A percentile compares a stretch with the other conserved stretches of the same genome.
Evolutionary conservation across 2,329 filamentous ascomycete genomes (phyloP).

Genomic region (Monosporascus sp.): DNA sequence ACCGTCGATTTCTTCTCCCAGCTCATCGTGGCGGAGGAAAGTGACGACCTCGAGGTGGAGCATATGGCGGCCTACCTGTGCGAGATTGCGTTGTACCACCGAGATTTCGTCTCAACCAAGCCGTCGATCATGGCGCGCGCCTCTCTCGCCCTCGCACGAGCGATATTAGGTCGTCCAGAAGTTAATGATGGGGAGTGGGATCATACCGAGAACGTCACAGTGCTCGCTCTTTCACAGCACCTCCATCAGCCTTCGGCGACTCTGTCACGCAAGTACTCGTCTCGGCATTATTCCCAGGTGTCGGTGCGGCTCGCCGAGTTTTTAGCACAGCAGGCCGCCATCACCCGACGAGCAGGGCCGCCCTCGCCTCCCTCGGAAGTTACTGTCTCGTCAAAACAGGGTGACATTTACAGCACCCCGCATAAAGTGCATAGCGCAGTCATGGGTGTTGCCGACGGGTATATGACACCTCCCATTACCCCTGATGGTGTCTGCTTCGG

Average conservation of each 20-base stretch:
- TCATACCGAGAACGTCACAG: constrained; percentile 63
- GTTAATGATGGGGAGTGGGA: constrained; percentile 73
- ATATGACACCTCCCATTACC: constrained; percentile 81
- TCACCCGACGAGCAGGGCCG: constrained; percentile 46
- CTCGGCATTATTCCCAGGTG: constrained; percentile 46
- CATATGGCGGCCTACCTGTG: constrained; percentile 92
- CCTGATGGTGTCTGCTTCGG: constrained; percentile 62
- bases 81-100: constrained; percentile 93
- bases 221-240: constrained; percentile 55
- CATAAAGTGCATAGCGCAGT: constrained; percentile 66
- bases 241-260: constrained; percentile 55
- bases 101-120: constrained; percentile 90
- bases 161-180: constrained; percentile 77
- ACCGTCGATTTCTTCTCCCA: constrained; percentile 94
- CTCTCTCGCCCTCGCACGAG: constrained; percentile 78
- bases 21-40: constrained; percentile 75
- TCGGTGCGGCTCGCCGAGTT: constrained; percentile 54
- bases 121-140: constrained; percentile 88
- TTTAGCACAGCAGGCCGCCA: constrained; percentile 54
- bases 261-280: constrained; percentile 56
- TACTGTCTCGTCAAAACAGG: constrained; percentile 43
- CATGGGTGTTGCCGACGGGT: constrained; percentile 64
- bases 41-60: constrained; percentile 79
- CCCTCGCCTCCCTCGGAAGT: constrained; percentile 57
- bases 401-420: constrained; percentile 70